Conservation (phyloP, 2,329 filamentous ascomycete genomes). For the Fusarium foetens region DNA sequence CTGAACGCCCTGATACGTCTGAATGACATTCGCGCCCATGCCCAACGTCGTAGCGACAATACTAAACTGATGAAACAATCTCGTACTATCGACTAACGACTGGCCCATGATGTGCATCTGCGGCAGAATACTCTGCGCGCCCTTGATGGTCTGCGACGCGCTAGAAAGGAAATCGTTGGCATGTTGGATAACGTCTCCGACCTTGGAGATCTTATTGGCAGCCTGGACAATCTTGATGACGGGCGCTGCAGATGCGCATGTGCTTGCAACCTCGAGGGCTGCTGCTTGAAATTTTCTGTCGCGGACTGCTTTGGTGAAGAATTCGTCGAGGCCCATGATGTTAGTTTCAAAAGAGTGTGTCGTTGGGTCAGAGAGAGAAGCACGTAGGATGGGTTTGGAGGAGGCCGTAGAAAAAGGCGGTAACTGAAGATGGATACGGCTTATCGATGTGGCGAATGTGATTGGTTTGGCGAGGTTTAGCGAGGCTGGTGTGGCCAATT, state of each 20-base stretch:
- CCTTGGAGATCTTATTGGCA: constrained; percentile 41
- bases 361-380: not conserved
- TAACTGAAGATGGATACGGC: constrained; percentile 29
- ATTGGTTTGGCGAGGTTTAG: constrained; percentile 1
- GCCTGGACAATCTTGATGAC: constrained; percentile 42
- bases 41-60: constrained; percentile 46
- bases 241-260: constrained; percentile 24
- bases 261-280: constrained; percentile 28
- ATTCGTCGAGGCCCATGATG: constrained; percentile 28
- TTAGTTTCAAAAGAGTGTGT: not conserved
- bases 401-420: constrained; percentile 28
- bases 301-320: constrained; percentile 24
- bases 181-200: constrained; percentile 40
- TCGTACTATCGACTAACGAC: constrained; percentile 48
- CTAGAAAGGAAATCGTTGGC: constrained; percentile 37
- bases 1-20: constrained; percentile 51
- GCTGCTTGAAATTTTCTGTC: constrained; percentile 25
- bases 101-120: constrained; percentile 51
- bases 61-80: constrained; percentile 47
- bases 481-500: not conserved
- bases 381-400: not conserved
- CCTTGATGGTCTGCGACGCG: constrained; percentile 39
- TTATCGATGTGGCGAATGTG: not conserved
- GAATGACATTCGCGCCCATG: constrained; percentile 49
- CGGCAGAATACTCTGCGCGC: constrained; percentile 42